Base-by-base conservation (phyloP, 495 filamentous ascomycete genomes). In the Pseudotulostoma volvatum region DNA sequence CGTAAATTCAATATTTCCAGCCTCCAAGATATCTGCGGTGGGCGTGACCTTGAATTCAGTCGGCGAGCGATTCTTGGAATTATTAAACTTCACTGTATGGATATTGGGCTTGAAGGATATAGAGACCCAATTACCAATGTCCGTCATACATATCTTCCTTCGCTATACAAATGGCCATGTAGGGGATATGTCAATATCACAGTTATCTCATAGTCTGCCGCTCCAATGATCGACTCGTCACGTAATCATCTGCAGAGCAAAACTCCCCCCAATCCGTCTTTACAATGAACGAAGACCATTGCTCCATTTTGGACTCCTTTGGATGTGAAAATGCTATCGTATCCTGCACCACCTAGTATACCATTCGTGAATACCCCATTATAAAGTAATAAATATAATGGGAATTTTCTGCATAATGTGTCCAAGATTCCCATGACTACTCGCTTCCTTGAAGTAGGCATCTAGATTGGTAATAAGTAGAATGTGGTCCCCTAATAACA, bases 271-370 rank as follows among this genome's bases (percentile, higher is more conserved):
- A 74, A 55, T 79, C 76, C 76, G 53, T 77, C 73, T 44, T 69
- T 66, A 42, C 70, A 75, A 7, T 74, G 75, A 25, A 78, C 71
- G 45, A 81, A 79, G 35, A 78, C 73, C 76, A 81, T 79, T n/a
- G n/a, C n/a, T 37, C 67, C 71, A 4, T 73, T 73, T 18, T 74
- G 74, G 32, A 67, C 68, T 18, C 63, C 52, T 55, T 72, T 72
- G 13, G 67, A 74, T 18, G 73, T 67, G 44, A 73, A 74, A 9
- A 74, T 73, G 44, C 59, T 67, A 44, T 84, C 81, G 51, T 85
- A 15, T 18, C 19, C 37, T 39, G n/a, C n/a, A n/a, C n/a, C n/a
- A n/a, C n/a, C n/a, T n/a, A n/a, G n/a, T n/a, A n/a, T n/a, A n/a
- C n/a, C n/a, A n/a, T n/a, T n/a, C n/a, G n/a, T n/a, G n/a, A n/a